Percentiles rank a stretch among this genome's conserved stretches.
Conservation (phyloP, 192 early-diverging fungal genomes). For the Cladochytrium replicatum region DNA sequence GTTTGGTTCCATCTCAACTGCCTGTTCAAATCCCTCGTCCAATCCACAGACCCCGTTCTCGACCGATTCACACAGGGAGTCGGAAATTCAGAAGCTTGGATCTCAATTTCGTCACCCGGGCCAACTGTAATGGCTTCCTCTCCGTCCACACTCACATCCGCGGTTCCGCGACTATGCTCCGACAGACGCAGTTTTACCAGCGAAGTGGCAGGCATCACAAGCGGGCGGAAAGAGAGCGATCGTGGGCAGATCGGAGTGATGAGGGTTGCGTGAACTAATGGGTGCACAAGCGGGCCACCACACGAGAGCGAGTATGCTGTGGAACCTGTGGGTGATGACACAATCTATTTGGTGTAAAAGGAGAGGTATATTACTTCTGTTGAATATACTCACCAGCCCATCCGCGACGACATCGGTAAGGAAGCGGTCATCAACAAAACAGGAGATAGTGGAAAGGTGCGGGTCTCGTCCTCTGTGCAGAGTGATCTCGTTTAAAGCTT, state of each 20-base stretch:
- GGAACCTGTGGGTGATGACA: constrained; percentile 83
- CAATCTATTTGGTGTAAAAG: constrained; percentile 41
- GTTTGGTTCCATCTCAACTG: constrained; percentile 80
- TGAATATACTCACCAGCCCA: constrained; percentile 7
- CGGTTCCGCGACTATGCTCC: not conserved
- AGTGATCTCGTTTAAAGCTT: constrained; percentile 78
- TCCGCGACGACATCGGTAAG: constrained; percentile 73
- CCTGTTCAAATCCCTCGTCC: constrained; percentile 77
- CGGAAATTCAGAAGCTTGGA: constrained; percentile 59
- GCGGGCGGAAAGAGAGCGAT: constrained; percentile 57
- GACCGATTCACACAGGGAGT: constrained; percentile 67
- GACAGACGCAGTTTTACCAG: constrained; percentile 51
- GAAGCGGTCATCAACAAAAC: constrained; percentile 68
- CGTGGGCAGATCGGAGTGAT: constrained; percentile 85
- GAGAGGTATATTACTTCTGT: not conserved
- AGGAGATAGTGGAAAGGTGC: constrained; percentile 70
- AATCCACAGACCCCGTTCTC: constrained; percentile 57
- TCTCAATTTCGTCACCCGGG: constrained; percentile 11
- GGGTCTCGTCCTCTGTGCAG: constrained; percentile 80
- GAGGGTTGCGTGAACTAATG: constrained; percentile 74
- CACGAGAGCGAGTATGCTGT: constrained; percentile 86
- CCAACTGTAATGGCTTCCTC: not conserved
- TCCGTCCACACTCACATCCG: not conserved
- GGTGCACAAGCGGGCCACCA: constrained; percentile 78
- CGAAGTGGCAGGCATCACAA: constrained; percentile 62